Conservation (phyloP, 257 asterid species). For the Penstemon eatonii region DNA sequence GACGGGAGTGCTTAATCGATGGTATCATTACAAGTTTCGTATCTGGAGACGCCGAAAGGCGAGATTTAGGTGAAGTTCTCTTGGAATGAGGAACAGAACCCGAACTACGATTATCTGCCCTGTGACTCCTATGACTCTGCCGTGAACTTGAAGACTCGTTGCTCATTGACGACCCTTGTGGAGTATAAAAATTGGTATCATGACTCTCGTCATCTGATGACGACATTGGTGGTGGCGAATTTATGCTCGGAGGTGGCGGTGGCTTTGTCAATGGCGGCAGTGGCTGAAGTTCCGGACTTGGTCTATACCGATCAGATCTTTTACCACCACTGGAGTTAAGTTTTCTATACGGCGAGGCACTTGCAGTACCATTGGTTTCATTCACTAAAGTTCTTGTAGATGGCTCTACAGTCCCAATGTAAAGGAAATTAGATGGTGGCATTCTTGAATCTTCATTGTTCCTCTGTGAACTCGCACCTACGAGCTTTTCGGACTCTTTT, state of each 20-base stretch:
- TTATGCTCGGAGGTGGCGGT: slow-evolving; percentile 59
- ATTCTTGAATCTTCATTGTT: slow-evolving; percentile 57
- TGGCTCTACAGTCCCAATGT: slow-evolving; percentile 95
- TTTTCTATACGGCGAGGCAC: slow-evolving; percentile 72
- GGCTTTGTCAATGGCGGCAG: slow-evolving; percentile 86
- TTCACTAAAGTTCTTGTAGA: slow-evolving; percentile 40
- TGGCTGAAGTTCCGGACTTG: slow-evolving; percentile 98
- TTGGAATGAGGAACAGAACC: slow-evolving; percentile 57
- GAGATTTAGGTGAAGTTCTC: slow-evolving; percentile 84
- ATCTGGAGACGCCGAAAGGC: slow-evolving; percentile 60
- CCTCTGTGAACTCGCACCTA: slow-evolving; percentile 42
- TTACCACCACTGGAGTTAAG: slow-evolving; percentile 47
- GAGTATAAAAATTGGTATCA: slow-evolving; percentile 77
- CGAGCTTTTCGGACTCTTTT: slow-evolving; percentile 67
- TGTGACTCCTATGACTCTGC: slow-evolving; percentile 33
- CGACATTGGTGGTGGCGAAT: slow-evolving; percentile 88
- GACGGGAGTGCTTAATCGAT: slow-evolving; percentile 58
- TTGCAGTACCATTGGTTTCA: slow-evolving; percentile 37
- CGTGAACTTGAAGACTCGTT: slow-evolving; percentile 61
- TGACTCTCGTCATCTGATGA: slow-evolving; percentile 89
- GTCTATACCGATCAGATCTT: slow-evolving; percentile 77
- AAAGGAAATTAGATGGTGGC: slow-evolving; percentile 80
- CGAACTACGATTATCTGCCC: slow-evolving; percentile 31
- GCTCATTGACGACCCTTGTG: slow-evolving; percentile 83
- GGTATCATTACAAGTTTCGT: slow-evolving; percentile 63